Evolutionary conservation across 1,139 yeast genomes (phyloP).

Genomic region (Hemisphaericaspora subhashii): DNA sequence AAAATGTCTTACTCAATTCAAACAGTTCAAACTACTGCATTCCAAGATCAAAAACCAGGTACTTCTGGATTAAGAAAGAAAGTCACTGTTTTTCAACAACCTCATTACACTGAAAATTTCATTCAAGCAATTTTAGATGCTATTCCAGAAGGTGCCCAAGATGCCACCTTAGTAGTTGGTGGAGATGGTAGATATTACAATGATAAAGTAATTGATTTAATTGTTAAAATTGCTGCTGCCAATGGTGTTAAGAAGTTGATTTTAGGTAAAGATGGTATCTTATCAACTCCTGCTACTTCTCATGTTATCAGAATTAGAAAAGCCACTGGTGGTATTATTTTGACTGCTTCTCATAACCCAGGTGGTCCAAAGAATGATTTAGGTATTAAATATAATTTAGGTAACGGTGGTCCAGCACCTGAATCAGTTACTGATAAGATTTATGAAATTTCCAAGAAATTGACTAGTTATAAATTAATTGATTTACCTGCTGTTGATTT

Average conservation of each 20-base stretch:
- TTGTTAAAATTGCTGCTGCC: constrained; percentile 83
- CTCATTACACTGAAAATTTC: constrained; percentile 89
- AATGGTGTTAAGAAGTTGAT: constrained; percentile 85
- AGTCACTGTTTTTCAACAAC: constrained; percentile 79
- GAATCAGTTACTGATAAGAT: constrained; percentile 89
- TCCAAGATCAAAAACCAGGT: constrained; percentile 93
- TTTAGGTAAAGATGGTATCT: constrained; percentile 82
- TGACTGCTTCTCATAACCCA: constrained; percentile 98
- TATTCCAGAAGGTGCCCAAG: constrained; percentile 84
- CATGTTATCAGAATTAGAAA: constrained; percentile 76
- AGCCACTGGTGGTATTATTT: constrained; percentile 92
- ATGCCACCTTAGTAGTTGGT: constrained; percentile 82
- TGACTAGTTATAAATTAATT: constrained; percentile 59
- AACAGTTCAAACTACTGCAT: constrained; percentile 64
- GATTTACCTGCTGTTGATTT: constrained; percentile 65
- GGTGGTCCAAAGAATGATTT: constrained; percentile 93
- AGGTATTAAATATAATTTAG: constrained; percentile 93
- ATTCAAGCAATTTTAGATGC: constrained; percentile 82
- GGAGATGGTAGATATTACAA: constrained; percentile 97
- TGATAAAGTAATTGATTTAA: constrained; percentile 75
- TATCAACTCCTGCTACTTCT: constrained; percentile 96
- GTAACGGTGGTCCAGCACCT: constrained; percentile 99
- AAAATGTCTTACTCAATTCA: constrained; percentile 19
- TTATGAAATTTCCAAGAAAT: constrained; percentile 62
- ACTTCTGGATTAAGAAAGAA: constrained; percentile 95